Evolutionary conservation across 305 asterid genomes (phyloP), one percentile per base, ranked within the genome.

Genomic region (Solanum chacoense): DNA sequence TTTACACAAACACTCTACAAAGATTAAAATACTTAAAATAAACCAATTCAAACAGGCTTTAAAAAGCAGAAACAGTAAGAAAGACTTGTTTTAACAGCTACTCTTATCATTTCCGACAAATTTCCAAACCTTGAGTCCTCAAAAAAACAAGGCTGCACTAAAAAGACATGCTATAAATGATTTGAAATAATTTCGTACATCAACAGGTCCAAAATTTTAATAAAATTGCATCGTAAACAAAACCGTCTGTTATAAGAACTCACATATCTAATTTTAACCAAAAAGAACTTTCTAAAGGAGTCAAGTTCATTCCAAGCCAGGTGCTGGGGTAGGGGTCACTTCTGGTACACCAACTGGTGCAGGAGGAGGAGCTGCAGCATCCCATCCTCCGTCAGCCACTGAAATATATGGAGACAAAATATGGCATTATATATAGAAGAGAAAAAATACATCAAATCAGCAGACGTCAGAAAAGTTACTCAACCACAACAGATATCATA

Each of bases 361-460:
- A 24, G 74, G 74, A 67, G 74, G 90, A n/a, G 87, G 40, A 50
- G 91, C 89, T 65, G 90, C 91, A 0, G 91, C 78, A 6, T 92
- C 93, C 91, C 91, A 92, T 37, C 92, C 93, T 10, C 71, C 90
- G 16, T 72, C 92, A 84, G 67, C 88, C 45, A 67, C 34, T 65
- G 87, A 88, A 86, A 34, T 12, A 69, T 34, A 26, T 8, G 26
- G 85, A 73, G 37, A 87, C 69, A 50, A 16, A 72, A 26, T 37
- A 35, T 2, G 76, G 59, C 5, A 63, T 79, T 69, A 88, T 35
- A 50, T 12, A 13, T 35, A 71, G 16, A 38, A 26, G 24, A 85
- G 26, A 72, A 42, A 65, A 31, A 22, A 37, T n/a, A 18, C 6
- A 45, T 14, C 3, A 20, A 59, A 32, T 80, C 28, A 42, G 85